Conservation (phyloP, 1,284 basidiomycete species). For the Sanghuangporus baumii region DNA sequence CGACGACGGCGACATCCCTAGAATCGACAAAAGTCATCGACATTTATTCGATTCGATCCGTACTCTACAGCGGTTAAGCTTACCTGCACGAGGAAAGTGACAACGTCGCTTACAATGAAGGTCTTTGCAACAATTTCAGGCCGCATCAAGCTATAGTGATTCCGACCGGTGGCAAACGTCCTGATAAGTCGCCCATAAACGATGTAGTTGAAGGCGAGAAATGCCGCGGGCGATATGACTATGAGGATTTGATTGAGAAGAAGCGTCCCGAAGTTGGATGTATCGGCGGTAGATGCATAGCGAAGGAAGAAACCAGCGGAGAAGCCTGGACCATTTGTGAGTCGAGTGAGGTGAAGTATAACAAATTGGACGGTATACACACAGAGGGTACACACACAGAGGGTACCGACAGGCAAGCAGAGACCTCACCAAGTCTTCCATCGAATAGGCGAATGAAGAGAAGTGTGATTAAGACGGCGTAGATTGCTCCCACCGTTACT, state of each 20-base stretch:
- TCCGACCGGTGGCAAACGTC: not conserved
- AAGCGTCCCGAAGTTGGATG: not conserved
- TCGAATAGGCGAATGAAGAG: slow-evolving; percentile 5
- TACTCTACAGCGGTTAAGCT: not conserved
- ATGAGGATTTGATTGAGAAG: slow-evolving; percentile 8
- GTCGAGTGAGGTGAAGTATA: not conserved
- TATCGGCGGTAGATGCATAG: not conserved
- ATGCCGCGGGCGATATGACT: slow-evolving; percentile 7
- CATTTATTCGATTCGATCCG: not conserved
- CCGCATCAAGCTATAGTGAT: not conserved
- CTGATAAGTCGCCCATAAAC: slow-evolving; percentile 13
- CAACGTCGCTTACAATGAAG: slow-evolving; percentile 15
- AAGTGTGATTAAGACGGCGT: not conserved
- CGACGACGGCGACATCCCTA: too few species aligned
- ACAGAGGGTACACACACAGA: slow-evolving; percentile 11
- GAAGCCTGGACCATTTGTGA: not conserved
- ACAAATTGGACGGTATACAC: not conserved
- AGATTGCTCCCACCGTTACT: not conserved
- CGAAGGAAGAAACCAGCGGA: not conserved
- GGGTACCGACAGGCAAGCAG: slow-evolving; percentile 16
- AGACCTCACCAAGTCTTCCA: slow-evolving; percentile 18
- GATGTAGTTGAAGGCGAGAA: slow-evolving; percentile 18
- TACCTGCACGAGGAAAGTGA: slow-evolving; percentile 8
- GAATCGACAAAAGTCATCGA: not conserved
- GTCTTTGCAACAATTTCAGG: not conserved